Evolutionary conservation across 176 grass and related monocot genomes (phyloP), one percentile per base, ranked within the genome.

Genomic region (Zoysia pacifica): DNA sequence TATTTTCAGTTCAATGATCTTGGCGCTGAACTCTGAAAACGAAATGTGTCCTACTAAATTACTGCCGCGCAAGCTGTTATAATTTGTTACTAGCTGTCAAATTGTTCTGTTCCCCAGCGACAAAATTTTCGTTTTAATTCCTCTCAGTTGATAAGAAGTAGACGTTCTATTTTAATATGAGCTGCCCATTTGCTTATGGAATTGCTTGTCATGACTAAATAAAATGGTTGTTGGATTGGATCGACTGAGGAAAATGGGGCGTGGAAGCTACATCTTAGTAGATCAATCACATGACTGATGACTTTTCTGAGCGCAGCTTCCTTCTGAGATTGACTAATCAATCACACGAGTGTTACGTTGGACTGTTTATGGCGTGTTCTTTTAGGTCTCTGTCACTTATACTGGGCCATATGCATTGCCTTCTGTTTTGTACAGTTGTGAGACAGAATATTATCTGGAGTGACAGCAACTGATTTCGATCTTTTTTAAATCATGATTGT

Each of bases 241-340:
- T 65, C 58, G 69, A 35, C 12, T 36, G 58, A 11, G 16, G 39
- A 73, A 58, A 53, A 74, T 53, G 54, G 49, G 64, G 42, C 49
- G 41, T 82, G 79, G 40, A 87, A 7, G 58, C 52, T 60, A 79
- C 37, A 74, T 79, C 60, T 40, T 79, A 69, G 68, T 73, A 64
- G 70, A 80, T 74, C 75, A 70, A 79, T 28, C 28, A 28, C 28
- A 28, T 28, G 20, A 48, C 58, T 56, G 48, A 69, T 41, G 20
- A 37, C 41, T 85, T 89, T 58, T 84, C 35, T 85, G 48, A 58
- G 41, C 82, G 81, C n/a, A 9, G 43, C 16, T 81, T 89, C 66
- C 58, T 89, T 80, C 44, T 72, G 37, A 77, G 78, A 44, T 51
- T 82, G 45, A 82, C 50, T 40, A 73, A 73, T 46, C 67, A 44